phyloP scores from a whole-genome alignment of 306 rosid genomes.

The Cucurbita pepo region DNA sequence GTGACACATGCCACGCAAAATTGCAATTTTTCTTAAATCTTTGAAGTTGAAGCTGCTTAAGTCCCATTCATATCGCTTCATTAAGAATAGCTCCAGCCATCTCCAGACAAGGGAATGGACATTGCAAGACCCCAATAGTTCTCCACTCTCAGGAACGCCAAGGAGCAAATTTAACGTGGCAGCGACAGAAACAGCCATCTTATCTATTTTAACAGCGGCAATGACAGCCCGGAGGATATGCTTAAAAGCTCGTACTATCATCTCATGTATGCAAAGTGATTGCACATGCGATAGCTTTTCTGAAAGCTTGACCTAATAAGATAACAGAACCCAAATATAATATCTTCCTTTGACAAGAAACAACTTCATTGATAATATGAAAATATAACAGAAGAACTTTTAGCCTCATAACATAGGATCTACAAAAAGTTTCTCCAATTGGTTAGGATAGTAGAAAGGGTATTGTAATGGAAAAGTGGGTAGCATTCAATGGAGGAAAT shows the following conservation, averaged over 20 bases:
- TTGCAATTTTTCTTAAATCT: constrained; percentile 79
- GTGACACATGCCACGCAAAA: constrained; percentile 88
- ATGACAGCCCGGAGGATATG: constrained; percentile 87
- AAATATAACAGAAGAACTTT: background rate
- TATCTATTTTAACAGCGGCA: constrained; percentile 54
- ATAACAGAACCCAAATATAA: constrained; percentile 14
- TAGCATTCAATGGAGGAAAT: background rate
- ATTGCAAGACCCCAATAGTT: constrained; percentile 32
- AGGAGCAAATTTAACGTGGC: constrained; percentile 72
- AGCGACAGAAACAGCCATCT: constrained; percentile 64
- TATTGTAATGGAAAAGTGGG: background rate
- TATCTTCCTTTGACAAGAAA: background rate
- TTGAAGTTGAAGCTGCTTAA: constrained; percentile 42
- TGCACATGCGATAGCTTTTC: constrained; percentile 92
- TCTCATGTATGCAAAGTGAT: constrained; percentile 92
- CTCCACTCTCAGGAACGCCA: constrained; percentile 53
- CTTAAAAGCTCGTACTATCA: constrained; percentile 95
- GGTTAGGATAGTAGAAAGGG: background rate
- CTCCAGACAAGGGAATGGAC: constrained; percentile 63
- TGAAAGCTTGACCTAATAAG: constrained; percentile 81
- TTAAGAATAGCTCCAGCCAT: constrained; percentile 73
- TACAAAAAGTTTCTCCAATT: background rate
- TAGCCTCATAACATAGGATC: background rate
- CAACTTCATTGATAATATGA: background rate
- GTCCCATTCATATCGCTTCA: constrained; percentile 80